Conservation (phyloP, 225 moss, liverwort and hornwort species). For the Pleurozium schreberi region DNA sequence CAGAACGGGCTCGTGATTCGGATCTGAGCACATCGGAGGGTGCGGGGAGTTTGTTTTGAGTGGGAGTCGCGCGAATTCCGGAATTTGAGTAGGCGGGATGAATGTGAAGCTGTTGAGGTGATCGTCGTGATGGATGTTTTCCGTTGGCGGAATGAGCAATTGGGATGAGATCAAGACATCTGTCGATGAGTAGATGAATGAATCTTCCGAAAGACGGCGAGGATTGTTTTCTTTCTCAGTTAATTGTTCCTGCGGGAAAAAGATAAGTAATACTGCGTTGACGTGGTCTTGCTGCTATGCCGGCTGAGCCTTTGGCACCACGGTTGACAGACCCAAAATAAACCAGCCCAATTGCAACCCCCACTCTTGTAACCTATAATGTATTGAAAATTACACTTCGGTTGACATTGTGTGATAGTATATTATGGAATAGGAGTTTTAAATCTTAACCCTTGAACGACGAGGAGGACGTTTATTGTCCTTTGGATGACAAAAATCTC, state of each 20-base stretch:
- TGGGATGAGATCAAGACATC: neutral
- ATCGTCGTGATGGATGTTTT: neutral
- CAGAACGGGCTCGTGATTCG: neutral
- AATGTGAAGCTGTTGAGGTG: neutral
- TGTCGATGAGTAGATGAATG: neutral
- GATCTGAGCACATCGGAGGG: constrained; percentile 14
- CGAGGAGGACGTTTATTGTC: no score
- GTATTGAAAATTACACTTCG: neutral
- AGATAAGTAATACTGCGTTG: neutral
- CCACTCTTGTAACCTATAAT: no score
- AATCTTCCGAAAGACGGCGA: neutral
- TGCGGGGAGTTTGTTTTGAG: neutral
- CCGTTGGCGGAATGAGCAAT: neutral
- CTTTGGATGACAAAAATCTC: no score
- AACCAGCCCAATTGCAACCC: neutral
- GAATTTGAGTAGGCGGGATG: neutral
- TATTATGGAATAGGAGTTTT: no score
- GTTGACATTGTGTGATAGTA: neutral
- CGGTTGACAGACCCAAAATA: neutral
- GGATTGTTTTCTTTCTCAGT: neutral
- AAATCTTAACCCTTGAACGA: no score
- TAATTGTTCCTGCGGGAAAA: neutral
- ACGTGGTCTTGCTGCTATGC: neutral
- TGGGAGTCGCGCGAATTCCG: neutral
- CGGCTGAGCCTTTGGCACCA: no score